Base-by-base conservation (phyloP, 2,329 filamentous ascomycete genomes). In the Talaromyces islandicus region DNA sequence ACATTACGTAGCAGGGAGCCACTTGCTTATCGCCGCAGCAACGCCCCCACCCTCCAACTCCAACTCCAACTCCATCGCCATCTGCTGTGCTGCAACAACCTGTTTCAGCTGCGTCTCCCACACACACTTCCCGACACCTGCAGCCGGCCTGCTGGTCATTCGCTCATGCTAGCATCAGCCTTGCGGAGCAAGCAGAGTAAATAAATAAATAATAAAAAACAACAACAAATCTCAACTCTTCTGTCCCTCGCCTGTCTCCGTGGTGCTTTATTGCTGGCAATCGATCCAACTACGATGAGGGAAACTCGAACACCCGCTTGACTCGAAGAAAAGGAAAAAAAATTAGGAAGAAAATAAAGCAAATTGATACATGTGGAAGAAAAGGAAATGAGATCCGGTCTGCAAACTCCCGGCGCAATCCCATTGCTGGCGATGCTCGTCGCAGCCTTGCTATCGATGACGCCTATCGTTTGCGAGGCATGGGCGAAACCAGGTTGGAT, bases 371-470 rank as follows among this genome's bases (percentile, higher is more conserved):
- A 46, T 46, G 43, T 9, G 48, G 48, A 27, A 27, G 30, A 56
- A 29, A 38, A 35, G 29, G n/a, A 30, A 50, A 61, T 61, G 59
- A 58, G 55, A 24, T 58, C 56, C 10, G 56, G 59, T 19, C 56
- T 61, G 14, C 56, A 58, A 24, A 56, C 29, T 32, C 59, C 59
- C 29, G 27, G 56, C 30, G 53, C 57, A 46, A 27, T 62, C 24
- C 60, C 60, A 41, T 32, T 62, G 57, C 17, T 62, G 32, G 57
- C 57, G 3, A 35, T 62, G 30, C 32, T 59, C 29, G 56, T 62
- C 48, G 57, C 57, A 19, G 52, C 56, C 32, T 50, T 62, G 46
- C 50, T 59, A 7, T 58, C 57, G 30, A 38, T 62, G 54, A 62
- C 53, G 24, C 57, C 54, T 4, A 57, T 48, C 52, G 43, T 59